Conservation (phyloP, 73 alveolate species). For the Symbiodinium natans region DNA sequence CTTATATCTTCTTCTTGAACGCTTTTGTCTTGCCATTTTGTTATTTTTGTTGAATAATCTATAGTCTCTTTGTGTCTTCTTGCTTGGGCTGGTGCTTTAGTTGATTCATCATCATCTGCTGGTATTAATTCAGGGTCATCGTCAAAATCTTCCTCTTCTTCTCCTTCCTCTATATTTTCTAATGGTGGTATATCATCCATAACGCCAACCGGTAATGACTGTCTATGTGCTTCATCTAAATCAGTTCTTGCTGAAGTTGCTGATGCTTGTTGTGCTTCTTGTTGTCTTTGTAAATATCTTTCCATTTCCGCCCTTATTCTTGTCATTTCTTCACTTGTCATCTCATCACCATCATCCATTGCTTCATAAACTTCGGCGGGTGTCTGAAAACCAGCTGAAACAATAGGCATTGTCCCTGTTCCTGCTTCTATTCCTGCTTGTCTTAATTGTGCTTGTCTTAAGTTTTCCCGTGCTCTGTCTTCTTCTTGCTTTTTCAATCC, state of each 20-base stretch:
- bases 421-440: no score
- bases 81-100: neutral
- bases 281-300: neutral
- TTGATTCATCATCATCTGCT: slow-evolving; percentile 3
- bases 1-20: neutral
- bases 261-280: neutral
- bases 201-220: neutral
- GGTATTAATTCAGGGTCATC: neutral
- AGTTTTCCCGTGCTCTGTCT: no score
- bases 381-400: no score
- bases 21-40: neutral
- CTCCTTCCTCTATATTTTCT: neutral
- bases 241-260: neutral
- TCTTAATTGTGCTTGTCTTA: no score
- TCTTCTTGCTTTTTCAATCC: no score
- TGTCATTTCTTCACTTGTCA: neutral
- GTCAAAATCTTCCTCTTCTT: neutral
- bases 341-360: no score
- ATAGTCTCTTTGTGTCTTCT: neutral
- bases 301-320: neutral
- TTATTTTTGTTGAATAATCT: neutral
- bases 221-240: neutral
- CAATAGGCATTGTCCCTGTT: no score
- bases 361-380: no score
- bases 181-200: neutral